phyloP scores from a whole-genome alignment of 768 basidiomycete species.

The Daedalea quercina region DNA sequence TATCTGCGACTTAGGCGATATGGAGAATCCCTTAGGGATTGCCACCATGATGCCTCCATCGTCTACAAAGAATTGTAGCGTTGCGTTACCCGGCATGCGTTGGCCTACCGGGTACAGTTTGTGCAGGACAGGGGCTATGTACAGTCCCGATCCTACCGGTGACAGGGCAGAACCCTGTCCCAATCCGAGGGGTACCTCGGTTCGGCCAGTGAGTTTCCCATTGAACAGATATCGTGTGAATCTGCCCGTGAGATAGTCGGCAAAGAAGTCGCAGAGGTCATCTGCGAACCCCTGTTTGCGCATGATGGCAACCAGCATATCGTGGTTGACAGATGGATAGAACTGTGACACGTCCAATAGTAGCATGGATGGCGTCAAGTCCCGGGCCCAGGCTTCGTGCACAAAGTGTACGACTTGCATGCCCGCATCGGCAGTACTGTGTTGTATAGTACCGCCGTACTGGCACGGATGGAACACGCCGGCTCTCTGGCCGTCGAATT shows the following conservation, averaged over 20 bases:
- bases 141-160: constrained; percentile 10
- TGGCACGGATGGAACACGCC: constrained; percentile 14
- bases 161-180: constrained; percentile 15
- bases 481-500: constrained; percentile 1
- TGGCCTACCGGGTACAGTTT: not conserved
- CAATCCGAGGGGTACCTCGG: constrained; percentile 2
- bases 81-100: not conserved
- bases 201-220: not conserved
- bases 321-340: constrained; percentile 16
- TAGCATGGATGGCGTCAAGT: constrained; percentile 5
- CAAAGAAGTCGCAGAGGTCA: constrained; percentile 6
- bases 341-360: constrained; percentile 16
- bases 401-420: constrained; percentile 11
- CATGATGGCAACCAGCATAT: constrained; percentile 3
- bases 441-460: constrained; percentile 15
- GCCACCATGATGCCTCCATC: constrained; percentile 9
- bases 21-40: not conserved
- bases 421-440: constrained; percentile 14
- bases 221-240: constrained; percentile 8
- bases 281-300: constrained; percentile 7
- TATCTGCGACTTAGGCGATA: not conserved
- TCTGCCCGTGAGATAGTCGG: constrained; percentile 6
- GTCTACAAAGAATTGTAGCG: constrained; percentile 12
- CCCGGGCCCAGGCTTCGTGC: not conserved
- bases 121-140: constrained; percentile 11